These are phyloP conservation scores for Fusarium denticulatum DNA, from an alignment of 2,329 filamentous ascomycete species.

Conservation along the genomic window DNA sequence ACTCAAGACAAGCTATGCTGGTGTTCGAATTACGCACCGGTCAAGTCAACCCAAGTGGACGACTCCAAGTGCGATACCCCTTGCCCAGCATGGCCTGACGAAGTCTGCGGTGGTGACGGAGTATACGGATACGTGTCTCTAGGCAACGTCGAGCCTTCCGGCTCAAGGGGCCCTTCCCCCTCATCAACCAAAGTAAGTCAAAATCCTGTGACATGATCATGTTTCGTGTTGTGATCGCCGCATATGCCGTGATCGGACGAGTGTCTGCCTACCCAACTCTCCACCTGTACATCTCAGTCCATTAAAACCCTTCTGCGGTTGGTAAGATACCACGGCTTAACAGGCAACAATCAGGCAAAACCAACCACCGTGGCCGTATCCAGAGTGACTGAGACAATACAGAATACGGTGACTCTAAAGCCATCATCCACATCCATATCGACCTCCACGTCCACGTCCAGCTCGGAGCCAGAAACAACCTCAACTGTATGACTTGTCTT, in stretches of 20 bases:
- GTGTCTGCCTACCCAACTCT: conserved; percentile 30
- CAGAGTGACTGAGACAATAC: conserved; percentile 50
- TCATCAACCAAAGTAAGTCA: conserved; percentile 46
- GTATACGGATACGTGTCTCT: conserved; percentile 74
- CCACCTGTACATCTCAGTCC: conserved; percentile 19
- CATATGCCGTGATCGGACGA: conserved; percentile 35
- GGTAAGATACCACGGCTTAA: conserved; percentile 45
- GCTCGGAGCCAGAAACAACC: conserved; percentile 43
- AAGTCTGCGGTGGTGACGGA: conserved; percentile 71
- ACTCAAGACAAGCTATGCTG: conserved; percentile 74
- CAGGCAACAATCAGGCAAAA: conserved; percentile 43
- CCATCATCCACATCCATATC: conserved; percentile 37
- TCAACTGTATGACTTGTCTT: conserved; percentile 52
- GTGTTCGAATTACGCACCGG: conserved; percentile 77
- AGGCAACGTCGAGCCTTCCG: conserved; percentile 59
- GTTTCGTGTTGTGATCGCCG: conserved; percentile 30
- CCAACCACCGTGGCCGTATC: conserved; percentile 42
- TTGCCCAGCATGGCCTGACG: conserved; percentile 75
- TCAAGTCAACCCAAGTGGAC: conserved; percentile 51
- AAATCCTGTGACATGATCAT: conserved; percentile 19
- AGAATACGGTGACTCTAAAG: conserved; percentile 45
- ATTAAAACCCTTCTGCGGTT: conserved; percentile 18
- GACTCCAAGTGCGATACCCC: conserved; percentile 60
- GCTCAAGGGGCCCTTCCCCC: conserved; percentile 56
- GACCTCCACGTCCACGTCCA: conserved; percentile 38